Evolutionary conservation across 768 basidiomycete species (phyloP), one percentile per base, ranked within the genome.

Genomic region (Xerocomus brunneocitrinus): DNA sequence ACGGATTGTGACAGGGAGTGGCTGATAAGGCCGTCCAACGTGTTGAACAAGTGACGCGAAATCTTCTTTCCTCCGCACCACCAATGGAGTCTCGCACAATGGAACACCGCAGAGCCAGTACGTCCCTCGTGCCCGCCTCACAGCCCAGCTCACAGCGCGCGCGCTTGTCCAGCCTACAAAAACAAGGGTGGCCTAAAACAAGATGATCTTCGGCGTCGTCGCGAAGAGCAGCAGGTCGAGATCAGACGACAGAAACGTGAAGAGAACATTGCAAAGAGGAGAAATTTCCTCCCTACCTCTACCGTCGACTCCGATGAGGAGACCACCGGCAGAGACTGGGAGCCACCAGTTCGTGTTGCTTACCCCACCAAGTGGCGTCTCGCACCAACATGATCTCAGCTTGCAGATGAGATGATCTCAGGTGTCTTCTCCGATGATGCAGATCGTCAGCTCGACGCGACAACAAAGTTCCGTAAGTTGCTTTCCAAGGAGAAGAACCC

Each of bases 401-500:
- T 93, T 60, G 85, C 88, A 28, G 87, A 90, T 51, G 92, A 94
- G 64, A 95, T 99, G 94, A 85, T 99, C 58, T 72, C 79, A 50
- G 93, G 87, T 52, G 94, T 99, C 27, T 95, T 97, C 71, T 92
- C 91, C 24, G 86, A 94, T 48, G 88, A 95, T 70, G 76, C 87
- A 30, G 92, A 97, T 54, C 87, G 83, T 62, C 97, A 99, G 73
- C 77, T 95, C 55, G 95, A 98, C 71, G 90, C 95, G 67, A 98
- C 97, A 16, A 98, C 92, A 67, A 95, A 91, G 74, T 98, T 98
- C 80, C 87, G 97, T 65, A 99, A 98, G 75, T 81, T 99, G 38
- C 83, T 99, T 58, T 98, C 95, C 61, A 99, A 99, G 76, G 97
- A 99, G 77, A 95, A 95, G 78, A 99, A 98, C 70, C 97, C 97